These are phyloP conservation scores for Exophiala calicioides DNA, from an alignment of 2,329 filamentous ascomycete genomes.

Conservation along the genomic window DNA sequence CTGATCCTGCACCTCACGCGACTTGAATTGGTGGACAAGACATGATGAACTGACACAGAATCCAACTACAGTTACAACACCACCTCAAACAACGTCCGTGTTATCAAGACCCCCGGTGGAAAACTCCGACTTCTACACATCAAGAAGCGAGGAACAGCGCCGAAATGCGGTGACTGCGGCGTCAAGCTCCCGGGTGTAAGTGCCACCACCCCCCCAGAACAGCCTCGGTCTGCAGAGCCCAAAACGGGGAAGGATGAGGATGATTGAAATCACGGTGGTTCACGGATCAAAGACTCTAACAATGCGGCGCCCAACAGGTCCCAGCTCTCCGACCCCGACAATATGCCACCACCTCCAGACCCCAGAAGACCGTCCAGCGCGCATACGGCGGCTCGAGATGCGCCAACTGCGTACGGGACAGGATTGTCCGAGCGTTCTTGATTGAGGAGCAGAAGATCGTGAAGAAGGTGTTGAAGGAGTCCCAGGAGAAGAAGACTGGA, in stretches of 20 bases:
- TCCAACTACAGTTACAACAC: constrained; percentile 81
- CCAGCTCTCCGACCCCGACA: constrained; percentile 97
- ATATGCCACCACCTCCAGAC: constrained; percentile 95
- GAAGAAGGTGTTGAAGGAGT: constrained; percentile 99
- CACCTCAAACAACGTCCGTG: constrained; percentile 91
- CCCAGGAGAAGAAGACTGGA: constrained; percentile 70
- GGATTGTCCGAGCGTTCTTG: constrained; percentile 95
- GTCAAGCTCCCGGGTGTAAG: constrained; percentile 97
- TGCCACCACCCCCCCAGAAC: constrained; percentile 39
- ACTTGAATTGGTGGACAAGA: not conserved
- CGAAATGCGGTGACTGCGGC: constrained; percentile 99
- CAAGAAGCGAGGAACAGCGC: constrained; percentile 98
- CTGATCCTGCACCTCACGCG: not conserved
- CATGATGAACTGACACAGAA: constrained; percentile 2
- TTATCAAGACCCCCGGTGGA: constrained; percentile 95
- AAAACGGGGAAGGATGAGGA: not conserved
- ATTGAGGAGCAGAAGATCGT: constrained; percentile 99
- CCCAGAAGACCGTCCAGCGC: constrained; percentile 99
- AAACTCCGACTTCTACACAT: constrained; percentile 96
- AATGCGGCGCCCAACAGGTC: constrained; percentile 57
- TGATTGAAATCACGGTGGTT: not conserved
- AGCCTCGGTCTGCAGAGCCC: not conserved
- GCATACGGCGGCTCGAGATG: constrained; percentile 98
- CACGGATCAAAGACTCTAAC: constrained; percentile 10
- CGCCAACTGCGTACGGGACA: constrained; percentile 97